These are phyloP conservation scores for Aspergillus unguis DNA, from an alignment of 2,329 filamentous ascomycete species.

Conservation along the genomic window DNA sequence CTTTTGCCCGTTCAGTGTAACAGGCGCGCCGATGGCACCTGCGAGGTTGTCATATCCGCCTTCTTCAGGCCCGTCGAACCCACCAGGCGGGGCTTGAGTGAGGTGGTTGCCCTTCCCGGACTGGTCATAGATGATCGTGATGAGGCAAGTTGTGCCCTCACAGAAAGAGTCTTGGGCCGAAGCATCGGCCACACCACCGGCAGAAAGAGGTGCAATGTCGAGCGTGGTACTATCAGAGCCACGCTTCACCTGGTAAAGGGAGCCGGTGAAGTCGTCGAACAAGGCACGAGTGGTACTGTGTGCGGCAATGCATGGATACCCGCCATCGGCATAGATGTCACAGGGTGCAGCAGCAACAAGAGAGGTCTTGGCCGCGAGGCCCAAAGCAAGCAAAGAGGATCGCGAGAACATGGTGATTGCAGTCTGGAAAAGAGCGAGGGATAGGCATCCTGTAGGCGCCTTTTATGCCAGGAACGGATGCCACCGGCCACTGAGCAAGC, in stretches of 20 bases:
- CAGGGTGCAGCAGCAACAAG: slow-evolving; percentile 56
- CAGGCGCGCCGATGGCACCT: slow-evolving; percentile 58
- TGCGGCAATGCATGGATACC: slow-evolving; percentile 62
- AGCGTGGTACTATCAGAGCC: slow-evolving; percentile 49
- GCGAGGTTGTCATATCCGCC: slow-evolving; percentile 61
- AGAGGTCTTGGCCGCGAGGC: slow-evolving; percentile 36
- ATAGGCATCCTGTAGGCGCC: background rate
- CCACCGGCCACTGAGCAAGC: background rate
- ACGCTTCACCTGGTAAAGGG: slow-evolving; percentile 60
- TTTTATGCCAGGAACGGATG: background rate
- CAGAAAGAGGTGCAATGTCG: slow-evolving; percentile 51
- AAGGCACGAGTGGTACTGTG: slow-evolving; percentile 64
- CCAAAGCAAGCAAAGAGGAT: slow-evolving; percentile 26
- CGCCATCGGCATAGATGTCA: slow-evolving; percentile 58
- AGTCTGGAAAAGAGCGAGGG: background rate
- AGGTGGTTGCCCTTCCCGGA: slow-evolving; percentile 61
- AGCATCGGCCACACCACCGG: slow-evolving; percentile 62
- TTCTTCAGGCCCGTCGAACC: slow-evolving; percentile 54
- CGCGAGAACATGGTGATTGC: background rate
- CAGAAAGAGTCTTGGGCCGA: slow-evolving; percentile 62
- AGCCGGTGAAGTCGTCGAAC: slow-evolving; percentile 52
- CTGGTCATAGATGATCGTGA: slow-evolving; percentile 65
- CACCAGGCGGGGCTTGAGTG: slow-evolving; percentile 59
- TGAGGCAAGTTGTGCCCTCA: slow-evolving; percentile 58
- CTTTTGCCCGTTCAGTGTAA: slow-evolving; percentile 59